phyloP scores from a whole-genome alignment of 495 filamentous ascomycete species.

The Symbiotaphrina buchneri region DNA sequence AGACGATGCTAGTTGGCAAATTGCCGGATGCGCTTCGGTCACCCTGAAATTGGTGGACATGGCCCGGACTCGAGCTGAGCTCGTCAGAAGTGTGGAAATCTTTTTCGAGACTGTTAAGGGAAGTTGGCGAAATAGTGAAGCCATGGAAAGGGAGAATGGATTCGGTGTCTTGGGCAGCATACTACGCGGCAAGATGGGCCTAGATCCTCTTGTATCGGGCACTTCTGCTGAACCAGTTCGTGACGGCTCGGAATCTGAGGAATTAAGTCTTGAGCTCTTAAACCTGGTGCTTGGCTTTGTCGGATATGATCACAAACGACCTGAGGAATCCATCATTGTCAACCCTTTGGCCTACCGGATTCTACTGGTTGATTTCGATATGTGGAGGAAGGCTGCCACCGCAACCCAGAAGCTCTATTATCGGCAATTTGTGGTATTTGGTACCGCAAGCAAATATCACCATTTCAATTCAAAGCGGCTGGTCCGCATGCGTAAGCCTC shows the following conservation, averaged over 20 bases:
- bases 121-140: constrained; percentile 94
- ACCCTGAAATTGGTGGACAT: constrained; percentile 64
- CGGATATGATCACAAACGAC: constrained; percentile 55
- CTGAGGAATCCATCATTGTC: constrained; percentile 73
- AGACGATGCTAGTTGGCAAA: constrained; percentile 80
- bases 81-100: constrained; percentile 59
- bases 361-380: constrained; percentile 75
- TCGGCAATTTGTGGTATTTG: constrained; percentile 70
- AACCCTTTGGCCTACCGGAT: constrained; percentile 88
- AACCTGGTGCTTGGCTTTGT: constrained; percentile 63
- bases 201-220: constrained; percentile 9
- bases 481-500: constrained; percentile 65
- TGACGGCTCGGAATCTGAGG: constrained; percentile 12
- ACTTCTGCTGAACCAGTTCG: constrained; percentile 1
- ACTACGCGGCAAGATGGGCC: constrained; percentile 52
- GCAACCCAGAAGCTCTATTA: constrained; percentile 74
- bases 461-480: constrained; percentile 76
- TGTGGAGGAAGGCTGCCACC: constrained; percentile 59
- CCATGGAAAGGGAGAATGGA: constrained; percentile 89
- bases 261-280: constrained; percentile 47
- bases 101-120: constrained; percentile 63
- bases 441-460: constrained; percentile 65
- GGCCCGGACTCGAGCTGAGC: constrained; percentile 39
- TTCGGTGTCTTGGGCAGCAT: constrained; percentile 70
- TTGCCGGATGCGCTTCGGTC: constrained; percentile 71